A percentile compares a stretch with the other conserved stretches of the same genome.
Evolutionary conservation across 352 stramenopile species (phyloP).

Genomic region (Phytophthora europaea): DNA sequence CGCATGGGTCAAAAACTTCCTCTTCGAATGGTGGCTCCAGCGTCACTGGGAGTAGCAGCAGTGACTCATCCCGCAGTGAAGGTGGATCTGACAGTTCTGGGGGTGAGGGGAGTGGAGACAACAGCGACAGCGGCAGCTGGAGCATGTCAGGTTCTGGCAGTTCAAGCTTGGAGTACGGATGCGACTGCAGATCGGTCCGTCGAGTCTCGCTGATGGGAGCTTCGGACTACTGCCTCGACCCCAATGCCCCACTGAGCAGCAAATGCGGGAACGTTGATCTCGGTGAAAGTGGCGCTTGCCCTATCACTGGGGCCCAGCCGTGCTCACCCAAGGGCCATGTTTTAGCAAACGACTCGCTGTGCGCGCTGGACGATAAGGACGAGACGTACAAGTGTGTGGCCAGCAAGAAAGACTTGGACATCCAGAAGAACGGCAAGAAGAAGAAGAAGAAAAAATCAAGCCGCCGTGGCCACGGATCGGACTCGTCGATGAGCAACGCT

Average conservation of each 20-base stretch:
- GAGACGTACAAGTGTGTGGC: constrained; percentile 81
- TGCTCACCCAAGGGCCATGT: constrained; percentile 70
- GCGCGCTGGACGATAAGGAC: constrained; percentile 65
- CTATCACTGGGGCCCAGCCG: constrained; percentile 56
- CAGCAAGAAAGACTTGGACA: constrained; percentile 71
- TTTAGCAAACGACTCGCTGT: constrained; percentile 70
- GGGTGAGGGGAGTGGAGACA: constrained; percentile 22
- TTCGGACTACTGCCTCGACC: constrained; percentile 72
- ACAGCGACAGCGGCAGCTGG: constrained; percentile 31
- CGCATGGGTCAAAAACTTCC: constrained; percentile 19
- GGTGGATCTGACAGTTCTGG: constrained; percentile 6
- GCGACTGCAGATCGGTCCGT: constrained; percentile 48
- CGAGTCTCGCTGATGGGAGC: constrained; percentile 79
- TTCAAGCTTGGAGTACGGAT: constrained; percentile 51
- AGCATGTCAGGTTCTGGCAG: constrained; percentile 40
- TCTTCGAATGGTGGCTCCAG: constrained; percentile 14
- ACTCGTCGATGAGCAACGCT: constrained; percentile 24
- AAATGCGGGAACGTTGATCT: constrained; percentile 78
- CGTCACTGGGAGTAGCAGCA: neutral
- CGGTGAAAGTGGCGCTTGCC: constrained; percentile 64
- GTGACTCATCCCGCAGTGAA: constrained; percentile 3
- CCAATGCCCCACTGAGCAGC: constrained; percentile 51
- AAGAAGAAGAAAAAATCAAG: constrained; percentile 58
- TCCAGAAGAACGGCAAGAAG: constrained; percentile 63
- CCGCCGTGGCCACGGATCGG: constrained; percentile 18